phyloP scores from a whole-genome alignment of 2,329 filamentous ascomycete genomes.

The Aspergillus bombycis region DNA sequence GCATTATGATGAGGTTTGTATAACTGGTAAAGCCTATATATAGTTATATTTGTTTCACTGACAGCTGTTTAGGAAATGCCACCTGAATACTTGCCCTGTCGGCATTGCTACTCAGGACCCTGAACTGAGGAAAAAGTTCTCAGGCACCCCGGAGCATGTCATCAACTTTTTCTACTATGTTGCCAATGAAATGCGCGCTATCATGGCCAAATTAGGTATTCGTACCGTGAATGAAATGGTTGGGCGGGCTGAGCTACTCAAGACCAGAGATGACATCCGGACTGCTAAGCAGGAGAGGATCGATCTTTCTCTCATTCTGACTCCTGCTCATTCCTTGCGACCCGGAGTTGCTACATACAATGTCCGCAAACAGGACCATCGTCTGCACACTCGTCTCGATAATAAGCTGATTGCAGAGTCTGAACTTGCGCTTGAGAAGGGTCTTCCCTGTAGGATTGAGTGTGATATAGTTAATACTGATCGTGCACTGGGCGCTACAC shows the following conservation, averaged over 20 bases:
- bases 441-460: conserved; percentile 88
- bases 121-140: conserved; percentile 91
- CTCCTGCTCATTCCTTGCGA: conserved; percentile 91
- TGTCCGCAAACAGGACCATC: conserved; percentile 95
- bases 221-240: conserved; percentile 98
- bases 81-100: conserved; percentile 79
- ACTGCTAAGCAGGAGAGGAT: conserved; percentile 91
- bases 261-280: conserved; percentile 83
- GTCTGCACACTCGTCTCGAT: conserved; percentile 87
- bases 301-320: conserved; percentile 88
- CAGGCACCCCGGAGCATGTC: conserved; percentile 89
- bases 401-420: conserved; percentile 97
- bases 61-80: conserved; percentile 30
- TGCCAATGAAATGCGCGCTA: conserved; percentile 91
- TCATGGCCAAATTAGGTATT: conserved; percentile 95
- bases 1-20: conserved; percentile 77
- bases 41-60: conserved; percentile 2
- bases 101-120: conserved; percentile 96
- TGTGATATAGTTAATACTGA: conserved; percentile 97
- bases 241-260: conserved; percentile 83
- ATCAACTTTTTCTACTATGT: conserved; percentile 99
- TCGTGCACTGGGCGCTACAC: conserved; percentile 86
- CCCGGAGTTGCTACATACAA: conserved; percentile 96
- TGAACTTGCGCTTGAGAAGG: conserved; percentile 92
- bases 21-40: not conserved